Percentiles rank a stretch among this genome's conserved stretches.
Evolutionary conservation across 169 alveolate genomes (phyloP).

Genomic region (Perkinsus olseni): DNA sequence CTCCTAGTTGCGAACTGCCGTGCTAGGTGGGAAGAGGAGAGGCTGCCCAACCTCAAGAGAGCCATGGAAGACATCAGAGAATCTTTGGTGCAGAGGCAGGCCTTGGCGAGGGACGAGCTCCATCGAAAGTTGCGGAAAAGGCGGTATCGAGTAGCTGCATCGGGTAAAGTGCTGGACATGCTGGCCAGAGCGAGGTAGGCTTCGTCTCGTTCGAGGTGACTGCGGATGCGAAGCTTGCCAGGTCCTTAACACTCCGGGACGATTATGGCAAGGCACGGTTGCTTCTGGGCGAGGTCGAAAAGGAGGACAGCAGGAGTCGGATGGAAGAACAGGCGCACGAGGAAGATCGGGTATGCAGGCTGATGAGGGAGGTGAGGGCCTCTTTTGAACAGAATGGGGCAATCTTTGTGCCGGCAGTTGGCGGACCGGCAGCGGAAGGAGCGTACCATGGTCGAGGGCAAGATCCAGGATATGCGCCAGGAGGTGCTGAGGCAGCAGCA

Average conservation of each 20-base stretch:
- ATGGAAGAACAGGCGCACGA: background rate
- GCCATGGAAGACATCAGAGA: background rate
- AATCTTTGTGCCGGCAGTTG: background rate
- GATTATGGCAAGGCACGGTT: background rate
- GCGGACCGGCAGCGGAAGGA: background rate
- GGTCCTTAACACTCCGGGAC: background rate
- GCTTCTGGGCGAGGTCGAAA: background rate
- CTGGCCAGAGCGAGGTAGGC: background rate
- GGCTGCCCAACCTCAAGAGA: background rate
- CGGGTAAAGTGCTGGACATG: background rate
- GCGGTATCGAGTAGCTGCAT: background rate
- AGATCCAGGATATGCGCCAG: background rate
- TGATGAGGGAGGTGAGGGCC: background rate
- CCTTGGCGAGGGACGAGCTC: background rate
- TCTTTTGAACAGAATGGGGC: background rate
- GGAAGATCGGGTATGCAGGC: background rate
- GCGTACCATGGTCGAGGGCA: background rate
- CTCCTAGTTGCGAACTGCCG: background rate
- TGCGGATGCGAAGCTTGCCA: background rate
- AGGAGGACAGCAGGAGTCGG: background rate
- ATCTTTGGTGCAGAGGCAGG: background rate
- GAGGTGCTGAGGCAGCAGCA: background rate
- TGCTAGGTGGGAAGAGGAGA: background rate
- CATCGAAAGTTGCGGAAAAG: background rate
- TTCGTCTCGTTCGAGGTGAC: background rate